phyloP scores from a whole-genome alignment of 208 protist genomes.

The Trypanosoma cruzi region DNA sequence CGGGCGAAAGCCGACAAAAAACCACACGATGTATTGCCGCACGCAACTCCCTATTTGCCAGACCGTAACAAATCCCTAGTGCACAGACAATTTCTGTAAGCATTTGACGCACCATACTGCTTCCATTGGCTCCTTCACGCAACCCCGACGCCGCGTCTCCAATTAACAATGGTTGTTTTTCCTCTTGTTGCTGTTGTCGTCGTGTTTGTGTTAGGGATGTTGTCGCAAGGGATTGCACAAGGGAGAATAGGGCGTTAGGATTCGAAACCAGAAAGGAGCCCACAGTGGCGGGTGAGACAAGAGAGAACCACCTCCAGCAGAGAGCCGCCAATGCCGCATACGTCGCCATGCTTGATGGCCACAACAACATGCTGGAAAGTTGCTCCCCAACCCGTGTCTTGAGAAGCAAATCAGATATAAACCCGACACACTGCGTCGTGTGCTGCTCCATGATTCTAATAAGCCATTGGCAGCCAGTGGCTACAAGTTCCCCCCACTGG shows the following conservation, averaged over 20 bases:
- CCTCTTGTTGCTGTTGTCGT: neutral
- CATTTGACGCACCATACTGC: neutral
- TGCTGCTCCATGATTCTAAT: constrained; percentile 6
- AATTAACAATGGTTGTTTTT: neutral
- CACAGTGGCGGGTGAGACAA: constrained; percentile 30
- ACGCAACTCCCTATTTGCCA: constrained; percentile 30
- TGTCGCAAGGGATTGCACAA: constrained; percentile 15
- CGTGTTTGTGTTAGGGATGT: neutral
- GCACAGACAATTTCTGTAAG: constrained; percentile 13
- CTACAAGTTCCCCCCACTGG: constrained; percentile 50
- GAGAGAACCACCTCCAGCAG: constrained; percentile 59
- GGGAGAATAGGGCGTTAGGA: constrained; percentile 8
- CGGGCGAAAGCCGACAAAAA: constrained; percentile 24
- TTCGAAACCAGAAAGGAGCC: constrained; percentile 23
- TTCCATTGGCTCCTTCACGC: neutral
- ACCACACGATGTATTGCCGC: constrained; percentile 28
- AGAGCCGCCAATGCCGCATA: constrained; percentile 41
- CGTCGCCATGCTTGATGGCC: constrained; percentile 26
- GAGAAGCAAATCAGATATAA: constrained; percentile 31
- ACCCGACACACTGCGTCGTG: neutral
- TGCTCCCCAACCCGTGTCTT: constrained; percentile 30
- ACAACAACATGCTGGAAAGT: constrained; percentile 19
- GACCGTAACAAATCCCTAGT: constrained; percentile 24
- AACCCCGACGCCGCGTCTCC: neutral
- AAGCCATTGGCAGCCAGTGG: constrained; percentile 32